Base-by-base conservation (phyloP, 1,284 basidiomycete genomes). In the Fereydounia khargensis region DNA sequence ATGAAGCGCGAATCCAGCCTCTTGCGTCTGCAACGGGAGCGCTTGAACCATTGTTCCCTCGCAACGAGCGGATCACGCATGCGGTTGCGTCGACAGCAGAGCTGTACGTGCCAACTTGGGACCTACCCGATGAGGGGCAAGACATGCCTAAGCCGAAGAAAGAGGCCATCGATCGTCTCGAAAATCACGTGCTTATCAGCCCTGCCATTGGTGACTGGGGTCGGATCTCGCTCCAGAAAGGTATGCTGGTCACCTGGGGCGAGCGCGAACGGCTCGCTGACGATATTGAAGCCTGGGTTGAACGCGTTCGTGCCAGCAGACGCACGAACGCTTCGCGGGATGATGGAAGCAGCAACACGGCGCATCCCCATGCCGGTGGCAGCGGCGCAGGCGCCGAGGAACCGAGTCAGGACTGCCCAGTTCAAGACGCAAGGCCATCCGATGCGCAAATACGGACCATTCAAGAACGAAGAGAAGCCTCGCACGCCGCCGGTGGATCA, bases 201-300 rank as follows among this genome's bases (percentile, higher is more conserved):
- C 73, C 73, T 1, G 57, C 59, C 16, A 53, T 65, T 10, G 73
- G 68, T 25, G 66, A 70, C 33, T 75, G 73, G 73, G 49, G 46
- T 13, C 42, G 40, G 10, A 63, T 75, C 35, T 39, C 39, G 4
- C 42, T 73, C 16, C 45, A 56, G 22, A 38, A 47, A 16, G 69
- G 69, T 20, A 52, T 68, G 42, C 51, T 66, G 20, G 71, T 71
- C 34, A 44, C 53, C 6, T 75, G 69, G 67, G 73, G 73, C 20
- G 61, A 61, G 22, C 51, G 65, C 24, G 73, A 75, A 37, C 45
- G 64, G 5, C 57, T 75, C 4, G 65, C 70, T 2, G 52, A 48
- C 4, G 73, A 75, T 40, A 74, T 75, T 31, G 56, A 69, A 23
- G 38, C 38, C 9, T 75, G 71, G 71, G 46, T 65, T 13, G 54